Evolutionary conservation across 495 filamentous ascomycete species (phyloP).

Genomic region (Tricharina praecox): DNA sequence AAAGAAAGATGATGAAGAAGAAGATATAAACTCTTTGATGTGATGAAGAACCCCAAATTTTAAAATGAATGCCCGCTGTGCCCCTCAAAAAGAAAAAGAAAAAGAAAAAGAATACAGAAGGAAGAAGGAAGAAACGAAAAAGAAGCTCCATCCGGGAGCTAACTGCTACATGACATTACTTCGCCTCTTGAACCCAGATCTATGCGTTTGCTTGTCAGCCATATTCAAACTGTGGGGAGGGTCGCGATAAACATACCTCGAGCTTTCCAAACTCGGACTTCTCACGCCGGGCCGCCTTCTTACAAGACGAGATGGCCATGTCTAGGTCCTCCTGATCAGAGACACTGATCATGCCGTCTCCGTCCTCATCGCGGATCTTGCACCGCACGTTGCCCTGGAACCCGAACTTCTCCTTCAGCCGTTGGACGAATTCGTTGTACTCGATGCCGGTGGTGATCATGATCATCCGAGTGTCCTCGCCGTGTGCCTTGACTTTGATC

Average conservation of each 20-base stretch:
- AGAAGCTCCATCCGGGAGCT: background rate
- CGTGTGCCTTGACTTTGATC: slow-evolving; percentile 80
- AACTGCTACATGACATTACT: slow-evolving; percentile 6
- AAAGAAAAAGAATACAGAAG: slow-evolving; percentile 8
- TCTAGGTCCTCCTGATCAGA: slow-evolving; percentile 93
- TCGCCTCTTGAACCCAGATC: slow-evolving; percentile 51
- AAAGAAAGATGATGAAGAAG: too few relatives aligned
- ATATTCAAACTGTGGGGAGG: background rate
- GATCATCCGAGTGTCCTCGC: slow-evolving; percentile 84
- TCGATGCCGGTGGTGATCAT: slow-evolving; percentile 59
- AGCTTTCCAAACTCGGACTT: slow-evolving; percentile 78
- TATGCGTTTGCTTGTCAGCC: slow-evolving; percentile 25
- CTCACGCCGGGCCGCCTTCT: slow-evolving; percentile 52
- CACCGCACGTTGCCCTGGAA: slow-evolving; percentile 56
- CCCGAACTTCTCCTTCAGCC: slow-evolving; percentile 71
- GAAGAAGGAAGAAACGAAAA: slow-evolving; percentile 7
- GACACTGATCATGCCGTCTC: slow-evolving; percentile 89
- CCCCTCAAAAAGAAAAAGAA: slow-evolving; percentile 7
- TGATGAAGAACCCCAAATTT: too few relatives aligned
- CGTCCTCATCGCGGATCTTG: slow-evolving; percentile 70
- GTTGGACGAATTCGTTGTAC: slow-evolving; percentile 56
- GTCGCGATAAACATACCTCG: slow-evolving; percentile 50
- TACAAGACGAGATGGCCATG: slow-evolving; percentile 53
- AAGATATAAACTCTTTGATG: too few relatives aligned
- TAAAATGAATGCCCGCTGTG: too few relatives aligned